Conservation (phyloP, 441 rosid genomes). For the Populus hybrid region DNA sequence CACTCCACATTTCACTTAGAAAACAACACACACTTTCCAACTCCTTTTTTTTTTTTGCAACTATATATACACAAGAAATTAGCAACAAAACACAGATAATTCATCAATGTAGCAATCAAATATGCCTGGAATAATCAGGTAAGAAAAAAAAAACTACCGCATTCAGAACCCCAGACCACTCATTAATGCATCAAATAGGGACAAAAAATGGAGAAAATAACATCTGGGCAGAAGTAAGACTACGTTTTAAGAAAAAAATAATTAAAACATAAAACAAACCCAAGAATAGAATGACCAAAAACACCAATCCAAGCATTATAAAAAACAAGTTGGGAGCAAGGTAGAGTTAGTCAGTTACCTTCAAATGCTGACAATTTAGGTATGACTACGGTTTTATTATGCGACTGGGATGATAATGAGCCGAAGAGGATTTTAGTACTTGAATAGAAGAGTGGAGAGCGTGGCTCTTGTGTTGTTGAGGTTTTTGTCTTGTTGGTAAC, state of each 20-base stretch:
- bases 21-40: neutral
- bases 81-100: neutral
- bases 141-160: neutral
- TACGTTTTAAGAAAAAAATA: neutral
- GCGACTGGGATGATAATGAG: neutral
- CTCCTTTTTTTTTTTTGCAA: neutral
- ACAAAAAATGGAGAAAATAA: neutral
- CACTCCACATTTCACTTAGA: neutral
- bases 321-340: neutral
- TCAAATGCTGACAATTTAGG: neutral
- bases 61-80: neutral
- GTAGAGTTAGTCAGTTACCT: neutral
- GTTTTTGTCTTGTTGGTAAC: neutral
- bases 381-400: neutral
- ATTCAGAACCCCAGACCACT: neutral
- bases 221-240: neutral
- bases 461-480: neutral
- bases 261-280: neutral
- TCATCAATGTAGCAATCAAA: neutral
- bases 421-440: neutral
- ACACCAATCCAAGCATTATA: neutral
- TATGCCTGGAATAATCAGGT: neutral
- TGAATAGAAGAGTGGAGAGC: neutral
- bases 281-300: neutral
- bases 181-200: neutral